phyloP scores from a whole-genome alignment of 2,329 filamentous ascomycete species.

The Botrytis sinoallii region DNA sequence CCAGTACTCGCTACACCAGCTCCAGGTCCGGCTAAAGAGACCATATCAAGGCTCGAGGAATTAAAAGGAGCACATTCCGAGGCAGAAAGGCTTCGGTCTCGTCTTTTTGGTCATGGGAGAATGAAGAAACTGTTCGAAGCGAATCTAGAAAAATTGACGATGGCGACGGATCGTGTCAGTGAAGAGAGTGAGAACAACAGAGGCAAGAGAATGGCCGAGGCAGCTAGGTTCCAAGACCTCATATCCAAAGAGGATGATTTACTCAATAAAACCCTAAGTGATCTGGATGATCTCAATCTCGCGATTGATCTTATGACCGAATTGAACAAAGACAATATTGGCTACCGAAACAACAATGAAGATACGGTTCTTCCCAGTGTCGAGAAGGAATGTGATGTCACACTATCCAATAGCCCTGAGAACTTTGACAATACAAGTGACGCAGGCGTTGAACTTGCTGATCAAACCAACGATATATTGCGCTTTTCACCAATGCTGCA shows the following conservation, averaged over 20 bases:
- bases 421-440: neutral
- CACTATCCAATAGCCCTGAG: neutral
- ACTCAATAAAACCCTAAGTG: neutral
- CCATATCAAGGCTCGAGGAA: neutral
- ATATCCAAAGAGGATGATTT: neutral
- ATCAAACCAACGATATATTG: neutral
- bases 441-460: neutral
- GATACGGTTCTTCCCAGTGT: neutral
- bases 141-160: neutral
- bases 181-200: neutral
- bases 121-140: neutral
- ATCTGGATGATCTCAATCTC: neutral
- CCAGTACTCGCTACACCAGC: neutral
- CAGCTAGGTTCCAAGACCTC: neutral
- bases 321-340: neutral
- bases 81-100: neutral
- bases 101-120: neutral
- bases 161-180: neutral
- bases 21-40: neutral
- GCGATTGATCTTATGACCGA: neutral
- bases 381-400: neutral
- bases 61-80: neutral
- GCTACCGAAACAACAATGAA: neutral
- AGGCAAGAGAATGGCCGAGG: neutral
- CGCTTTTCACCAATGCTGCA: neutral